Base-by-base conservation (phyloP, 805 yeast genomes). In the Candida ponderosae region DNA sequence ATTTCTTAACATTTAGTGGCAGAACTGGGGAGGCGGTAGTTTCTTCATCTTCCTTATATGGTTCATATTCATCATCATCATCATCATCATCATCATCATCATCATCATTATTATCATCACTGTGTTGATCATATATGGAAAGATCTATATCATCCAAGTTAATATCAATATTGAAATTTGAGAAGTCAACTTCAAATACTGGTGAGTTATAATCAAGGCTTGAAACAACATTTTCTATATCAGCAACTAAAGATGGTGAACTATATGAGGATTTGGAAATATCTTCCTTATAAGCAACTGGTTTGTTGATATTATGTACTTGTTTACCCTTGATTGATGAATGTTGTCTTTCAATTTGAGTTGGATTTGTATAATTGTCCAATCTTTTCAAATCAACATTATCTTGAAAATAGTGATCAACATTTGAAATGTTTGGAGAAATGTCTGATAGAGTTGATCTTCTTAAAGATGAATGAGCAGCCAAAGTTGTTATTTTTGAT, bases 331-430 rank as follows among this genome's bases (percentile, higher is more conserved):
- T 21, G 10, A 21, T 21, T 21, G 24, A 21, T 21, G 24, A 21
- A 32, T 20, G 41, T 42, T 11, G n/a, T 13, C 16, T 21, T 21
- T 21, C 10, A 21, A 21, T 21, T 21, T 21, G 10, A 21, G 24
- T 10, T 8, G 24, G 7, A 27, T 40, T 36, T 2, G 43, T 45
- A 32, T 40, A 34, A n/a, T 15, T 14, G 36, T 42, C 41, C 32
- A 44, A 24, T 33, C 36, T 29, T 15, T 26, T 15, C 20, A 46
- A 33, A 15, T 46, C 48, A 19, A 28, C 17, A 29, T 34, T 15
- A 23, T 31, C 15, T 35, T 23, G 4, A 35, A 32, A 4, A 35
- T 39, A 19, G 24, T 34, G 40, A 31, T 34, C 37, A 21, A 34
- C 28, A 29, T 37, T 34, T 18, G 37, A 15, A 21, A 45, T n/a